phyloP scores from a whole-genome alignment of 768 basidiomycete species.

The Rhizopogon vulgaris region DNA sequence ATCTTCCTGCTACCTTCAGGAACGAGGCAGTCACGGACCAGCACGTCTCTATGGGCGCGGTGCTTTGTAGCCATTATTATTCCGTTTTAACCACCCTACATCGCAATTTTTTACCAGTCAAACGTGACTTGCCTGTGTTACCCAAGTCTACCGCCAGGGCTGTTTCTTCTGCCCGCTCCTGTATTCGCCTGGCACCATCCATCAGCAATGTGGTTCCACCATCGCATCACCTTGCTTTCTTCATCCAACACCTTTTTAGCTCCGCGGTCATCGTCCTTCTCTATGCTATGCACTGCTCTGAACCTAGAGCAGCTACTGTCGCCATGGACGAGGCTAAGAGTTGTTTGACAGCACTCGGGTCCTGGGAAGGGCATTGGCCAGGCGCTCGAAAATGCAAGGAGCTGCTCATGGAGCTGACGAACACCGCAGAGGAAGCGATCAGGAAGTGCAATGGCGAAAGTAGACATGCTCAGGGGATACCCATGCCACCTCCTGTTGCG shows the following conservation, averaged over 20 bases:
- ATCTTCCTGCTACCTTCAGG: constrained; percentile 70
- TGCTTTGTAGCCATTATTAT: constrained; percentile 86
- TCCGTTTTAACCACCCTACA: constrained; percentile 83
- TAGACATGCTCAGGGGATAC: constrained; percentile 15
- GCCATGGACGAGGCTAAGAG: constrained; percentile 83
- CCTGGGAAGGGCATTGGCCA: constrained; percentile 85
- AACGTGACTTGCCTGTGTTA: constrained; percentile 59
- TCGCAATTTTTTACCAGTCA: constrained; percentile 80
- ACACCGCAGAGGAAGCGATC: constrained; percentile 66
- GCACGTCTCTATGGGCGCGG: constrained; percentile 80
- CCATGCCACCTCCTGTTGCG: constrained; percentile 20
- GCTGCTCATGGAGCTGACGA: constrained; percentile 62
- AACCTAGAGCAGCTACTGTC: constrained; percentile 53
- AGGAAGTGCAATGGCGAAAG: constrained; percentile 20
- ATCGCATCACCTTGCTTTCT: constrained; percentile 84
- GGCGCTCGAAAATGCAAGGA: constrained; percentile 86
- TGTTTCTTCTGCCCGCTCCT: constrained; percentile 78
- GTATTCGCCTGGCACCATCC: constrained; percentile 78
- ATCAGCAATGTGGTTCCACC: constrained; percentile 80
- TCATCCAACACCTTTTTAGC: constrained; percentile 86
- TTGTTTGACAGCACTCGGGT: constrained; percentile 62
- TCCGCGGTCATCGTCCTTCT: constrained; percentile 81
- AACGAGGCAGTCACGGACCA: constrained; percentile 66
- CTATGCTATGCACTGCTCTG: constrained; percentile 79
- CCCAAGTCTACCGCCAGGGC: constrained; percentile 76